phyloP scores from a whole-genome alignment of 768 basidiomycete genomes.

The Panus rudis region DNA sequence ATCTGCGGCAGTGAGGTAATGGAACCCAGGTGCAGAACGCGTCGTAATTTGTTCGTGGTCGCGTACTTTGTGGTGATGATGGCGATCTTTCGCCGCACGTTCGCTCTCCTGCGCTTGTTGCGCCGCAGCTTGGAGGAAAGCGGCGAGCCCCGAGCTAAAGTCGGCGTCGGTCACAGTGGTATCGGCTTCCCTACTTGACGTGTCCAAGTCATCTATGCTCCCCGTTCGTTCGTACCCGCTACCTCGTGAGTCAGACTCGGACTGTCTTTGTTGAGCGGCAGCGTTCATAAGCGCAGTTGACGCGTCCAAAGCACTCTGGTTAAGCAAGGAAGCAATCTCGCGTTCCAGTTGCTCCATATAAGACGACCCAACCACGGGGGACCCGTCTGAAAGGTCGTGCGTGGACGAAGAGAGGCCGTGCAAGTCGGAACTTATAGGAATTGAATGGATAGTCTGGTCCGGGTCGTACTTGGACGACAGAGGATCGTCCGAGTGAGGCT shows the following conservation, averaged over 20 bases:
- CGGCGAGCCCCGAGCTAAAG: constrained; percentile 59
- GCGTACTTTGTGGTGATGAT: constrained; percentile 37
- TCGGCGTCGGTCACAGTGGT: constrained; percentile 24
- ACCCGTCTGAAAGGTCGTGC: constrained; percentile 9
- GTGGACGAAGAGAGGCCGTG: constrained; percentile 4
- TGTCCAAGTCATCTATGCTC: constrained; percentile 10
- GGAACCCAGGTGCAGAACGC: constrained; percentile 70
- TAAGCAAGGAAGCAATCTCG: constrained; percentile 67
- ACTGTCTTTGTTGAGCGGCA: constrained; percentile 61
- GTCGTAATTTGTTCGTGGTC: constrained; percentile 47
- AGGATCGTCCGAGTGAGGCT: constrained; percentile 15
- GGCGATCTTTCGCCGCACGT: constrained; percentile 29
- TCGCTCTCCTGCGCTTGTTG: constrained; percentile 47
- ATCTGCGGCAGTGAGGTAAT: constrained; percentile 62
- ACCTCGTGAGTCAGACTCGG: too few relatives aligned
- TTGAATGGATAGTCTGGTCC: constrained; percentile 3
- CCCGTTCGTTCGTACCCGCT: constrained; percentile 28
- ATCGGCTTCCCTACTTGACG: constrained; percentile 9
- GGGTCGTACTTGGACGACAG: constrained; percentile 13
- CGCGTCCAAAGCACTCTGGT: constrained; percentile 67
- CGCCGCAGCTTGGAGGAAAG: constrained; percentile 73
- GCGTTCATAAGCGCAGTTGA: constrained; percentile 30
- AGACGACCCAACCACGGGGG: constrained; percentile 26
- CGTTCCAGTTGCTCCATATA: constrained; percentile 68
- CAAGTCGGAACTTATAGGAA: constrained; percentile 2